Conservation (phyloP, 495 filamentous ascomycete genomes). For the Trichoderma erinaceum region DNA sequence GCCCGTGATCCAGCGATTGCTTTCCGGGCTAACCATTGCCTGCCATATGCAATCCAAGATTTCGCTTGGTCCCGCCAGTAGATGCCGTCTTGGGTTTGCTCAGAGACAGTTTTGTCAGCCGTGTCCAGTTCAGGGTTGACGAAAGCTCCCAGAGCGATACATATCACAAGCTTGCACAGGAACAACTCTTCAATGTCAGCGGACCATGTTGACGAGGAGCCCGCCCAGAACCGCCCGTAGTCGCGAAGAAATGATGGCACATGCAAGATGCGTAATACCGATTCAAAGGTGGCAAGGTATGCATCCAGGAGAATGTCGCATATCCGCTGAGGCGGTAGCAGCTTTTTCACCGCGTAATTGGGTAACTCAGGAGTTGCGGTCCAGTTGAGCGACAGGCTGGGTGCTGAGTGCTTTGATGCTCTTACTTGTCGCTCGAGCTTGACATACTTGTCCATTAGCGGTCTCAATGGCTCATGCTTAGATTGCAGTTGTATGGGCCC, state of each 20-base stretch:
- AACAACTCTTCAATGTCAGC: slow-evolving; percentile 24
- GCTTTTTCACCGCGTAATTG: slow-evolving; percentile 18
- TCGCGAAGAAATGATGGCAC: slow-evolving; percentile 31
- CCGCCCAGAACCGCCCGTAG: slow-evolving; percentile 28
- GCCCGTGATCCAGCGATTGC: slow-evolving; percentile 34
- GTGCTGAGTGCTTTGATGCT: slow-evolving; percentile 30
- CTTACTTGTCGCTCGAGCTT: slow-evolving; percentile 28
- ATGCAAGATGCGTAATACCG: slow-evolving; percentile 35
- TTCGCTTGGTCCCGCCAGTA: neutral
- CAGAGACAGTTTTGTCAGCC: neutral
- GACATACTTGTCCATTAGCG: slow-evolving; percentile 34
- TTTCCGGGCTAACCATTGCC: slow-evolving; percentile 1
- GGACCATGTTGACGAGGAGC: slow-evolving; percentile 3
- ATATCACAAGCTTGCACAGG: slow-evolving; percentile 41
- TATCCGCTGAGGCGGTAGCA: slow-evolving; percentile 35
- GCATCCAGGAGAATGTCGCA: slow-evolving; percentile 31
- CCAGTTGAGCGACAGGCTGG: slow-evolving; percentile 1
- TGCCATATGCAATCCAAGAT: neutral
- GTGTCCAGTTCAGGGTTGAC: slow-evolving; percentile 28
- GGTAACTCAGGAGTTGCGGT: neutral
- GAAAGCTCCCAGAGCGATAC: slow-evolving; percentile 42
- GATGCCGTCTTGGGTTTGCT: neutral
- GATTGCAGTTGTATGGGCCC: slow-evolving; percentile 26
- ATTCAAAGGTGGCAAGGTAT: slow-evolving; percentile 33
- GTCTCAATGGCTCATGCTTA: slow-evolving; percentile 37